Conservation (phyloP, 2,329 filamentous ascomycete species). For the Fusarium staphyleae region DNA sequence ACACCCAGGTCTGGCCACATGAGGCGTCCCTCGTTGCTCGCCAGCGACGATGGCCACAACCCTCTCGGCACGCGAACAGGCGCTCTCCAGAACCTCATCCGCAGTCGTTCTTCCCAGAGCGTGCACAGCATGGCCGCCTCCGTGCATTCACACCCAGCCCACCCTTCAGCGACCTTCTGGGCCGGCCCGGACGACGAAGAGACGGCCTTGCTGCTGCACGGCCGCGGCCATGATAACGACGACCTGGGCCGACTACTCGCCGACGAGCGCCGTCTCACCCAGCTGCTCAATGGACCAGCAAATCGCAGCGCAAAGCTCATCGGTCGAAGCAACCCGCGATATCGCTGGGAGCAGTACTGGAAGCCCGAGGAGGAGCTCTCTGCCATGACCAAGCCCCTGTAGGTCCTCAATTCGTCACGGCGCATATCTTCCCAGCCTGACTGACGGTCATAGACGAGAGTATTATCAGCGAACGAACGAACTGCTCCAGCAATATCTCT, state of each 20-base stretch:
- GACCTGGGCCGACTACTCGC: conserved; percentile 53
- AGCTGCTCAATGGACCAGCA: conserved; percentile 70
- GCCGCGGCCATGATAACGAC: conserved; percentile 49
- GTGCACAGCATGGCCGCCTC: conserved; percentile 42
- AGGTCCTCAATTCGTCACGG: conserved; percentile 31
- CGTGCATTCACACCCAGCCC: conserved; percentile 26
- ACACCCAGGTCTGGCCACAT: conserved; percentile 38
- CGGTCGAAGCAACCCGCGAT: conserved; percentile 85
- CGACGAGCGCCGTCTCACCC: conserved; percentile 66
- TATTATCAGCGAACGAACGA: conserved; percentile 93
- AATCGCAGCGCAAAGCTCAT: conserved; percentile 87
- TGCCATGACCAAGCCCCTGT: conserved; percentile 75
- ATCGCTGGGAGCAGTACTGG: conserved; percentile 87
- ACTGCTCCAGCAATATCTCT: conserved; percentile 89
- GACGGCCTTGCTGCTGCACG: conserved; percentile 30
- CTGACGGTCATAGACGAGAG: conserved; percentile 59
- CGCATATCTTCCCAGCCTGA: conserved; percentile 5
- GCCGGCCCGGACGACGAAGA: conserved; percentile 46
- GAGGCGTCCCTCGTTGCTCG: conserved; percentile 45
- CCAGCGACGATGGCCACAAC: conserved; percentile 45
- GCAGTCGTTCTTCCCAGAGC: conserved; percentile 48
- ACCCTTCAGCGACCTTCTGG: conserved; percentile 32
- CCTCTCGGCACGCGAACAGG: conserved; percentile 49
- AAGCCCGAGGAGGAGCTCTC: conserved; percentile 79
- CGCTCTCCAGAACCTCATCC: conserved; percentile 49